A percentile compares a stretch with the other conserved stretches of the same genome.
phyloP scores from a whole-genome alignment of 257 asterid species.

The Solanum pimpinellifolium region DNA sequence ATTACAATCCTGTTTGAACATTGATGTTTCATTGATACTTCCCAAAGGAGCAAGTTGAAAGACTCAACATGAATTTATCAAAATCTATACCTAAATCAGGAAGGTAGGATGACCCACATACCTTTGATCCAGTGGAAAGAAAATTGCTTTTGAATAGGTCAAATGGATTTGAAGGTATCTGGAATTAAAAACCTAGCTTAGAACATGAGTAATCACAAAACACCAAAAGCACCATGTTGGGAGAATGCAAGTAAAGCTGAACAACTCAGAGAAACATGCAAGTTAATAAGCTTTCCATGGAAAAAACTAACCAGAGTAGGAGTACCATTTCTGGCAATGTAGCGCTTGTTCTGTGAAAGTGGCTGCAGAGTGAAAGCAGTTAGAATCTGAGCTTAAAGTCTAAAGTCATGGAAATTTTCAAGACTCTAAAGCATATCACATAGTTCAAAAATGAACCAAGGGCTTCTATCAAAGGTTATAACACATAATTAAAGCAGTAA shows the following conservation, averaged over 20 bases:
- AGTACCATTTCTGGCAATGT: constrained; percentile 64
- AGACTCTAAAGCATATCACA: neutral
- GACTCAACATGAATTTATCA: neutral
- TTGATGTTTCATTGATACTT: neutral
- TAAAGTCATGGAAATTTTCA: neutral
- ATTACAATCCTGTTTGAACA: neutral
- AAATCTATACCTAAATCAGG: neutral
- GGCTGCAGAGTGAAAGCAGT: constrained; percentile 46
- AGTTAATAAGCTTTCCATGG: neutral
- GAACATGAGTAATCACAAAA: neutral
- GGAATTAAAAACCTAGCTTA: constrained; percentile 6
- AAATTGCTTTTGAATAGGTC: constrained; percentile 58
- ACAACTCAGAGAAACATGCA: neutral
- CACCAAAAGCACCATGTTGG: neutral
- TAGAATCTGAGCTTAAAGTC: neutral
- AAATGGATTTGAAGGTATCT: constrained; percentile 81
- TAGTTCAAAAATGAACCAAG: neutral
- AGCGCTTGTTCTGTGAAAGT: constrained; percentile 79
- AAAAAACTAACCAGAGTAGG: constrained; percentile 53
- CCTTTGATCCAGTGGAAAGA: constrained; percentile 76
- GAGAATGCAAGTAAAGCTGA: neutral
- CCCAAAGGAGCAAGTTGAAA: neutral
- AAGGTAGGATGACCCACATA: constrained; percentile 10
- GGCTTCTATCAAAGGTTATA: neutral
- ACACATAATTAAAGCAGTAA: neutral